Base-by-base conservation (phyloP, 148 eudicot genomes). In the Silene uniflora region DNA sequence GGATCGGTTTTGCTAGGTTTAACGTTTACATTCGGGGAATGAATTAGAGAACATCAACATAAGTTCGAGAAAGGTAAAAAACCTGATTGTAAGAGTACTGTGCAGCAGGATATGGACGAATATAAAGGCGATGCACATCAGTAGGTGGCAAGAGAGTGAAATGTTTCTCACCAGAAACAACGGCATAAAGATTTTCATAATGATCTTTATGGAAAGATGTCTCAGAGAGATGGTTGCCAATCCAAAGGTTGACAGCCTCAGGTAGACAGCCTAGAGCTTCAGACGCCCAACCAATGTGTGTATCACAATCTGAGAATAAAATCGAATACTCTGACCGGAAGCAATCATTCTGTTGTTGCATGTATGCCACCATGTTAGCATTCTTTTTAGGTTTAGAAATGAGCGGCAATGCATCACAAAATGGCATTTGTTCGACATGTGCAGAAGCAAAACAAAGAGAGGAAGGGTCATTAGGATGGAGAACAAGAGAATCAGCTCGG, bases 201-300 rank as follows among this genome's bases (percentile, higher is more conserved):
- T 96, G 99, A 67, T 96, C 99, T 81, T 96, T 96, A 76, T 96
- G 99, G 81, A 96, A 96, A 3, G 91, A 92, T 29, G 98, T 91
- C 80, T 90, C 89, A 0, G 97, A 91, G 0, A 62, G 81, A 16
- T 84, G 35, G 24, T 87, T 87, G 68, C 99, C 99, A 60, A 96
- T 84, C 99, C 99, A 96, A 54, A 96, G 80, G 81, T 96, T 92
- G 58, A 96, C 99, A 14, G 98, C 99, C 83, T 96, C 99, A 0
- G 99, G 99, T 29, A 74, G 72, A 65, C 89, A 83, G 46, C 98
- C 99, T 0, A 96, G 76, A 21, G 98, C 99, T 76, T 88, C 94
- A 10, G 83, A 81, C 12, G 98, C 99, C 99, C 99, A 96, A 21
- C 83, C 82, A 76, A 96, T 79, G 56, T 96, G 88, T 3, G 83